Percentiles rank a stretch among this genome's conserved stretches.
Conservation (phyloP, 1,284 basidiomycete genomes). For the Lentinus polychrous region DNA sequence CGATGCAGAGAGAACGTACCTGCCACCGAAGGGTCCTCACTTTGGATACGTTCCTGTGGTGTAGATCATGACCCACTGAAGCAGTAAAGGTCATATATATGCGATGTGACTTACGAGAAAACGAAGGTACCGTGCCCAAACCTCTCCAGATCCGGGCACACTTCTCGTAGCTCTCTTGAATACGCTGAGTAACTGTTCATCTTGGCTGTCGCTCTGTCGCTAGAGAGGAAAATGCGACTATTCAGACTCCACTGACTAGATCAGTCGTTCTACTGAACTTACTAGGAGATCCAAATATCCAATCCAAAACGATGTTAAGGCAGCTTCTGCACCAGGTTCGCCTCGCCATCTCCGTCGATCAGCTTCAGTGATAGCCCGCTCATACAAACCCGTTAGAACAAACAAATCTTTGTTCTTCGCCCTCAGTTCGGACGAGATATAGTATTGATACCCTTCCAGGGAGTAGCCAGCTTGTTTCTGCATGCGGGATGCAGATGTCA, state of each 20-base stretch:
- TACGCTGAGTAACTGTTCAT: conserved; percentile 33
- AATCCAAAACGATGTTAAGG: conserved; percentile 55
- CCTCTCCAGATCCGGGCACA: conserved; percentile 59
- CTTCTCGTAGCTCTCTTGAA: conserved; percentile 55
- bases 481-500: background rate
- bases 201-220: conserved; percentile 41
- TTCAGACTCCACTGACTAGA: background rate
- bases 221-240: conserved; percentile 23
- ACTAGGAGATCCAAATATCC: conserved; percentile 58
- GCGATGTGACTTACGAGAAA: conserved; percentile 38
- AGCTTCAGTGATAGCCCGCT: conserved; percentile 72
- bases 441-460: conserved; percentile 55
- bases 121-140: conserved; percentile 71
- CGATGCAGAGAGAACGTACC: conserved; percentile 6
- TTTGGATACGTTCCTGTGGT: conserved; percentile 8
- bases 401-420: conserved; percentile 58
- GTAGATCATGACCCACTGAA: too few species aligned
- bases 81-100: too few species aligned
- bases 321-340: conserved; percentile 48
- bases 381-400: conserved; percentile 60
- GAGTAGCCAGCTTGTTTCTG: conserved; percentile 43
- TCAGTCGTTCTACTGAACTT: conserved; percentile 7
- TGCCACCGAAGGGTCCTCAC: background rate
- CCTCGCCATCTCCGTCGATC: conserved; percentile 47
- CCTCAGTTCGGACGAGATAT: conserved; percentile 57